Conservation (phyloP, 2,329 filamentous ascomycete genomes). For the Aciculosporium take region DNA sequence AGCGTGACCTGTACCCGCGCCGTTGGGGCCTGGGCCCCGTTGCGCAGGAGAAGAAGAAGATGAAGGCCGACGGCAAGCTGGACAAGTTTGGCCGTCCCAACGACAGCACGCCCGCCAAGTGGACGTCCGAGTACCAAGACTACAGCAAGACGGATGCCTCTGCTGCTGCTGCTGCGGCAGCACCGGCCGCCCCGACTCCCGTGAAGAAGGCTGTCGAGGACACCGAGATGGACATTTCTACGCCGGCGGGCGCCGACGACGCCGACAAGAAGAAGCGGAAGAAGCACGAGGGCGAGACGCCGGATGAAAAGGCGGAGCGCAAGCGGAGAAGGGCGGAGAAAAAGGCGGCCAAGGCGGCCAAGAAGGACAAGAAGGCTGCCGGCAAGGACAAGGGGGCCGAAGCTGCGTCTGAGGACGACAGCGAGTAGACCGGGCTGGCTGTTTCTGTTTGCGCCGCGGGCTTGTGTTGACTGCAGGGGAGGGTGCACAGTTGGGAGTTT, state of each 20-base stretch:
- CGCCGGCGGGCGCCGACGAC: constrained; percentile 31
- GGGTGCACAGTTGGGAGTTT: constrained; percentile 1
- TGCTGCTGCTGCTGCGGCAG: constrained; percentile 28
- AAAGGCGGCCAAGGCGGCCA: constrained; percentile 42
- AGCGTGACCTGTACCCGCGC: constrained; percentile 91
- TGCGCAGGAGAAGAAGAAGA: constrained; percentile 96
- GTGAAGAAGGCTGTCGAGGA: constrained; percentile 22
- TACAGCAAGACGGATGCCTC: constrained; percentile 46
- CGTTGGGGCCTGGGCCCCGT: constrained; percentile 93
- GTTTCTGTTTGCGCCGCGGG: too few relatives aligned
- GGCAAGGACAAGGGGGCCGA: constrained; percentile 36
- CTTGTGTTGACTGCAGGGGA: neutral
- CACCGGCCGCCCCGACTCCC: constrained; percentile 7
- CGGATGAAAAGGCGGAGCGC: constrained; percentile 51
- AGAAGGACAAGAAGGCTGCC: constrained; percentile 44
- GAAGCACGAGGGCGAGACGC: constrained; percentile 67
- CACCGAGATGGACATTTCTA: constrained; percentile 20
- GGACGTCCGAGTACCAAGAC: constrained; percentile 88
- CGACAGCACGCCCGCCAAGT: constrained; percentile 84
- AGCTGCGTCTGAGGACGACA: constrained; percentile 33
- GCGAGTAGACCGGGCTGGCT: too few relatives aligned
- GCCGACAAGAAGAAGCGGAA: constrained; percentile 56
- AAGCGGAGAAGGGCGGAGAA: constrained; percentile 47
- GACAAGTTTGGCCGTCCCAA: constrained; percentile 94
- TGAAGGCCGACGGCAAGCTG: constrained; percentile 94